Percentiles rank a stretch among this genome's conserved stretches.
phyloP scores from a whole-genome alignment of 129 eudicot species.

The Helianthus tuberosus region DNA sequence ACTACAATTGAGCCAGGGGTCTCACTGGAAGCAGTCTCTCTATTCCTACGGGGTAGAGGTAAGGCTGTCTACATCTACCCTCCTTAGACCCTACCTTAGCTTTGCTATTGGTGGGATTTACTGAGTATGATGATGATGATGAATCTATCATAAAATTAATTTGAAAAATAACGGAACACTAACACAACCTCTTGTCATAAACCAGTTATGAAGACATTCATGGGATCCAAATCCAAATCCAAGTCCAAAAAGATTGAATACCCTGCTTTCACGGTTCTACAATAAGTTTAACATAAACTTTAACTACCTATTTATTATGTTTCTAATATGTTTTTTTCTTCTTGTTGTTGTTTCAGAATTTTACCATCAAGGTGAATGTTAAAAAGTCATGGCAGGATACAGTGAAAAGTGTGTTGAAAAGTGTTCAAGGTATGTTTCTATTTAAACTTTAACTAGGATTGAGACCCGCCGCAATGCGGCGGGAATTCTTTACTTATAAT shows the following conservation, averaged over 20 bases:
- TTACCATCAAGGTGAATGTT: constrained; percentile 1
- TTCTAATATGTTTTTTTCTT: neutral
- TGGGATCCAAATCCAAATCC: neutral
- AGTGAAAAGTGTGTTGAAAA: neutral
- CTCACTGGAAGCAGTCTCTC: too few relatives aligned
- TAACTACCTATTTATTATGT: neutral
- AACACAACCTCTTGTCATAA: neutral
- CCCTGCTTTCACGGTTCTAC: too few relatives aligned
- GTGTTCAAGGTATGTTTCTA: neutral
- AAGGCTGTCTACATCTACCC: too few relatives aligned
- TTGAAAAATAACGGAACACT: too few relatives aligned
- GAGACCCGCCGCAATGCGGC: too few relatives aligned
- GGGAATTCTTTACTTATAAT: too few relatives aligned
- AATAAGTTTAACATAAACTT: neutral
- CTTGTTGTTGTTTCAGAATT: neutral
- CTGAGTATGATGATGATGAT: too few relatives aligned
- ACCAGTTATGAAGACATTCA: neutral
- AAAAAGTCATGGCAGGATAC: constrained; percentile 2
- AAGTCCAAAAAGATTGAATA: neutral
- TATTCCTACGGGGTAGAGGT: too few relatives aligned
- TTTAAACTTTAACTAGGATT: neutral
- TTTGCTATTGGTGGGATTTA: too few relatives aligned
- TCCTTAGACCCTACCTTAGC: too few relatives aligned
- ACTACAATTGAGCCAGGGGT: too few relatives aligned
- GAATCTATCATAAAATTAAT: too few relatives aligned